Base-by-base conservation (phyloP, 179 eudicot species). In the Gypsophila paniculata region DNA sequence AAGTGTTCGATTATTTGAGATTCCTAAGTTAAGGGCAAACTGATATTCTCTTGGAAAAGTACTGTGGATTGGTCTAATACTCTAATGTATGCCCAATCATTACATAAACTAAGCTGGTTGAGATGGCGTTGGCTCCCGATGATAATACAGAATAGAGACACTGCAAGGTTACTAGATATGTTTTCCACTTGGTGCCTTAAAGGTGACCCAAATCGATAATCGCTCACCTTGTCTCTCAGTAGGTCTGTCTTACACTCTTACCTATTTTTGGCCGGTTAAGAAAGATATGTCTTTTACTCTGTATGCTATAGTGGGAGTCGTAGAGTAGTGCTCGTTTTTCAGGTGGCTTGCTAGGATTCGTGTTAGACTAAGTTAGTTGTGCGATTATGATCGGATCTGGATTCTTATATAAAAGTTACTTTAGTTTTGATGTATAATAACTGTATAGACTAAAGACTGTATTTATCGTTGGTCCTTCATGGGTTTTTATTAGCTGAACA, bases 311-410 rank as follows among this genome's bases (percentile, higher is more conserved):
- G 21, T 23, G 23, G 23, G 25, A 13, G 19, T 21, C 34, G 4
- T 29, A 29, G 34, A 29, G 8, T 19, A 6, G 60, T 55, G 12
- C 60, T 55, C 23, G 12, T 55, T 55, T 55, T 55, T 12, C 26
- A 55, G 21, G 60, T 23, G 18, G 59, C 11, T 54, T 54, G 59
- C 59, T 10, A 19, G 21, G n/a, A 3, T 59, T 13, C 42, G 29
- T 32, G 65, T 61, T 61, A 61, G 15, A 61, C 29, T 61, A 61
- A 26, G 65, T 61, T 10, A 23, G 5, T 54, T 54, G 46, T 18
- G 59, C 59, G 17, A 54, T 18, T 8, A 42, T 42, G 17, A 54
- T 54, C n/a, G 18, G 15, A 54, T 54, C 18, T 29, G 34, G 21
- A 61, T 61, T 61, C 13, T 10, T 14, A 61, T 14, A 13, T 61